These are phyloP conservation scores for Orbilia quercus DNA, from an alignment of 2,329 filamentous ascomycete species.

Conservation along the genomic window DNA sequence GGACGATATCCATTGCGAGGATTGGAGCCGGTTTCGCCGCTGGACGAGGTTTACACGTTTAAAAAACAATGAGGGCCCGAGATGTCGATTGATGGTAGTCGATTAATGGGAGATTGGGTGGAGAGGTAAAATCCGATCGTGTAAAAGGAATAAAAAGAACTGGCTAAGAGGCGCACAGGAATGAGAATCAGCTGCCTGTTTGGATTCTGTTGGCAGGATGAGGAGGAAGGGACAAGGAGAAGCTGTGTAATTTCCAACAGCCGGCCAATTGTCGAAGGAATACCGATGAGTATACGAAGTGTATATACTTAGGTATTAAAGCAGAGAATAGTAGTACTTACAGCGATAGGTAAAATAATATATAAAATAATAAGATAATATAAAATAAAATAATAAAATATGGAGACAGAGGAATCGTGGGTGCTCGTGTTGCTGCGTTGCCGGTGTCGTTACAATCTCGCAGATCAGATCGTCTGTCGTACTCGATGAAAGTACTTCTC, in stretches of 20 bases:
- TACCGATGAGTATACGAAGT: too few relatives aligned
- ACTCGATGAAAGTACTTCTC: neutral
- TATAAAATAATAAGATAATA: neutral
- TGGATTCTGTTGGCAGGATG: slow-evolving; percentile 9
- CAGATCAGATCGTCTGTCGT: neutral
- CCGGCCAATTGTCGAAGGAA: slow-evolving; percentile 9
- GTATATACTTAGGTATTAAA: too few relatives aligned
- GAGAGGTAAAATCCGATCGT: neutral
- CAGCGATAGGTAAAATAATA: neutral
- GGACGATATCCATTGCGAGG: slow-evolving; percentile 86
- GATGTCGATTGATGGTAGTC: too few relatives aligned
- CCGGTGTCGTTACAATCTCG: slow-evolving; percentile 22
- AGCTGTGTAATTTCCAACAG: neutral
- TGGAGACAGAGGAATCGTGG: neutral
- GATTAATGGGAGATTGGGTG: neutral
- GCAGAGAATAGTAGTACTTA: too few relatives aligned
- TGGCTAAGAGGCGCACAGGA: slow-evolving; percentile 11
- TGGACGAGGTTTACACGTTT: neutral
- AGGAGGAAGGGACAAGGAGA: slow-evolving; percentile 11
- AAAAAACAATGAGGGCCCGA: neutral
- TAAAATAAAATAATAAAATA: too few relatives aligned
- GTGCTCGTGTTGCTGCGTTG: slow-evolving; percentile 34
- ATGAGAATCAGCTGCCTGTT: slow-evolving; percentile 32
- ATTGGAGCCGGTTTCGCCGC: neutral
- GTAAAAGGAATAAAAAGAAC: neutral